Conservation (phyloP, 1,284 basidiomycete species). For the Somion occarium region DNA sequence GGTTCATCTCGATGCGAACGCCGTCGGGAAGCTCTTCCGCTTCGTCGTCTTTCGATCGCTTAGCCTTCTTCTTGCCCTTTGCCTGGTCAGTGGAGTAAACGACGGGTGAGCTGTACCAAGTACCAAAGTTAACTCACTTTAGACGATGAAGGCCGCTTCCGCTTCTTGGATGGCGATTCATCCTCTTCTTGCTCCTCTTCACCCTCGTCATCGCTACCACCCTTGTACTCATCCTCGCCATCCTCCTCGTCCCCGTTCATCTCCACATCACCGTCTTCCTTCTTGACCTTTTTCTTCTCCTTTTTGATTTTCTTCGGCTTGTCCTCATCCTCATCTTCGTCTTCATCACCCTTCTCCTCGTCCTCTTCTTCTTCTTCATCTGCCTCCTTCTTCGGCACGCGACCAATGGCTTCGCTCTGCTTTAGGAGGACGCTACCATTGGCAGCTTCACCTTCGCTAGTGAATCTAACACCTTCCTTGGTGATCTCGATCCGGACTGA, state of each 20-base stretch:
- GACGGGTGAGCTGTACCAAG: neutral
- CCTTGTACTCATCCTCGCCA: constrained; percentile 41
- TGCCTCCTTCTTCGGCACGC: constrained; percentile 38
- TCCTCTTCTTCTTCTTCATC: constrained; percentile 43
- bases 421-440: constrained; percentile 88
- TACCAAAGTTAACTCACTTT: constrained; percentile 56
- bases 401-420: constrained; percentile 46
- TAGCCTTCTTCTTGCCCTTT: constrained; percentile 50
- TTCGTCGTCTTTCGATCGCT: constrained; percentile 39
- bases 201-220: constrained; percentile 34
- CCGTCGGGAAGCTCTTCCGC: constrained; percentile 42
- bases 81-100: constrained; percentile 12
- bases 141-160: constrained; percentile 50
- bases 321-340: constrained; percentile 34
- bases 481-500: constrained; percentile 93
- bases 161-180: constrained; percentile 43
- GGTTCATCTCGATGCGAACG: constrained; percentile 84
- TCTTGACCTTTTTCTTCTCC: constrained; percentile 37
- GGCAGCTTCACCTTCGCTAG: constrained; percentile 91
- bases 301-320: constrained; percentile 34
- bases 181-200: constrained; percentile 51
- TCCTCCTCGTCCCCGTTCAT: constrained; percentile 32
- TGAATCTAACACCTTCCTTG: constrained; percentile 96
- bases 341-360: constrained; percentile 34
- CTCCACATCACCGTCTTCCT: constrained; percentile 34